Conservation (phyloP, 345 rosid species). For the Hibiscus mutabilis region DNA sequence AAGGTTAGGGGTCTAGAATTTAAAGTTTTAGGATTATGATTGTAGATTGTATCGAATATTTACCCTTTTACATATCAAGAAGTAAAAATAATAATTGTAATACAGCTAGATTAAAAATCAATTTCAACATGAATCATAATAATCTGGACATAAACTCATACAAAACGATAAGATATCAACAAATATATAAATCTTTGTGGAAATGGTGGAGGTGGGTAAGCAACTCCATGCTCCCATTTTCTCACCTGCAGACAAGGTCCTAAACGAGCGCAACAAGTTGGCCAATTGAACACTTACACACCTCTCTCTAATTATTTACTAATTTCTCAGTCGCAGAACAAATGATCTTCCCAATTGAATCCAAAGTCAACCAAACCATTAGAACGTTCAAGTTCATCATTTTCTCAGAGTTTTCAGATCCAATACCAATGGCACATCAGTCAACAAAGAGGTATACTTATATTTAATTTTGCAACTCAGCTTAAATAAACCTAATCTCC, state of each 20-base stretch:
- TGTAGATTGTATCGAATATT: no score
- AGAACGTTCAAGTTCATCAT: neutral
- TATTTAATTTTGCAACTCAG: neutral
- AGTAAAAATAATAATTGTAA: no score
- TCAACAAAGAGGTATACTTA: neutral
- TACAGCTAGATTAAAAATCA: no score
- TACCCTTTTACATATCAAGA: no score
- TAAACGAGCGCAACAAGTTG: neutral
- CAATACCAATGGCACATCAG: neutral
- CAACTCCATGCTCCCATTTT: neutral
- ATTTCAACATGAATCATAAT: no score
- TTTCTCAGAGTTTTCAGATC: neutral
- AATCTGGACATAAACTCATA: no score
- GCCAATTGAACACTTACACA: neutral
- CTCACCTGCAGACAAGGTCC: neutral
- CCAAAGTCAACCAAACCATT: neutral
- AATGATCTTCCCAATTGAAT: neutral
- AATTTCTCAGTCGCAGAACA: neutral
- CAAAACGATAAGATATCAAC: no score
- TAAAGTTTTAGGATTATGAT: no score
- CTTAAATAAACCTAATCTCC: neutral
- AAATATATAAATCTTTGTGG: no score
- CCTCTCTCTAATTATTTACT: neutral
- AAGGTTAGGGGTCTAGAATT: no score
- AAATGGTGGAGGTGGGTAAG: no score